These are phyloP conservation scores for Colletotrichum kahawae DNA, from an alignment of 2,329 filamentous ascomycete species.

Conservation along the genomic window DNA sequence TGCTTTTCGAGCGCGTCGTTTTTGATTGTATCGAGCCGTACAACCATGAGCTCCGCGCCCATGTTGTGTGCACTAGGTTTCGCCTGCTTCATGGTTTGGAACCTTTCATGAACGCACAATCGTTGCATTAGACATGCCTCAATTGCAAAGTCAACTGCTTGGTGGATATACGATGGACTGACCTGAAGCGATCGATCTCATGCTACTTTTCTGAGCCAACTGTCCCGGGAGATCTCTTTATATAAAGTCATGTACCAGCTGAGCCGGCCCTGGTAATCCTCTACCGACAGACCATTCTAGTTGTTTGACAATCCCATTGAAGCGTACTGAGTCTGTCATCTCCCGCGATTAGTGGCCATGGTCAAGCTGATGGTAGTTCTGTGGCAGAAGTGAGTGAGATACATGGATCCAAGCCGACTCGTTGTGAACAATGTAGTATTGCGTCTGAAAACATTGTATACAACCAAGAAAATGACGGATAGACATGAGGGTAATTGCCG, in stretches of 20 bases:
- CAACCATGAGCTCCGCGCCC: not conserved
- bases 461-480: not conserved
- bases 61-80: too few relatives aligned
- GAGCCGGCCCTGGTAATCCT: too few relatives aligned
- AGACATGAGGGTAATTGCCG: too few relatives aligned
- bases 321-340: too few relatives aligned
- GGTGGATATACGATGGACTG: not conserved
- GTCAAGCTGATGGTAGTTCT: too few relatives aligned
- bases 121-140: not conserved
- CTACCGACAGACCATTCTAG: too few relatives aligned
- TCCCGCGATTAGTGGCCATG: too few relatives aligned
- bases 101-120: not conserved
- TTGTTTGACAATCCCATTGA: too few relatives aligned
- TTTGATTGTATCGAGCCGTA: rapidly evolving
- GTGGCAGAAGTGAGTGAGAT: not conserved
- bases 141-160: not conserved
- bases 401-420: not conserved
- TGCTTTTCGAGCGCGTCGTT: not conserved
- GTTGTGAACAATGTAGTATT: not conserved
- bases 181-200: not conserved
- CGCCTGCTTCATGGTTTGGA: not conserved
- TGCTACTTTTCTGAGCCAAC: not conserved
- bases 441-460: not conserved
- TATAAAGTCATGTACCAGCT: not conserved
- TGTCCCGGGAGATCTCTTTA: not conserved